Evolutionary conservation across 2,329 filamentous ascomycete species (phyloP).

Genomic region (Cladobotryum mycophilum): DNA sequence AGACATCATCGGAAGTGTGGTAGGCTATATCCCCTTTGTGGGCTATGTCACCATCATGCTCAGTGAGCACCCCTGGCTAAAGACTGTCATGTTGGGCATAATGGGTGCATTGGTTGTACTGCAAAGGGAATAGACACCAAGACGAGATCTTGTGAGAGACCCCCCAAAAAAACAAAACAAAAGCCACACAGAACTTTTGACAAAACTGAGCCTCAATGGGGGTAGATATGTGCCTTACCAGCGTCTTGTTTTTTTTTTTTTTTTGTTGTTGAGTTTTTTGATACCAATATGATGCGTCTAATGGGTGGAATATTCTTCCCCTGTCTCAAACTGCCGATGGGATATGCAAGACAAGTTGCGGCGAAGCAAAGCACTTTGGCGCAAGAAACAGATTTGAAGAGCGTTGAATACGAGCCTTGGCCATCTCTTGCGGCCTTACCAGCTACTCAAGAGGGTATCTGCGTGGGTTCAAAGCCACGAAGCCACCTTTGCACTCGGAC

Average conservation of each 20-base stretch:
- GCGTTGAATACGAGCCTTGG: too few species aligned
- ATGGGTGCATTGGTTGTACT: slow-evolving; percentile 94
- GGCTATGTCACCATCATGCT: slow-evolving; percentile 96
- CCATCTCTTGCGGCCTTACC: too few species aligned
- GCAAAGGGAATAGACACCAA: slow-evolving; percentile 65
- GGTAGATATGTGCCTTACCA: neutral
- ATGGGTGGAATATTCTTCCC: neutral
- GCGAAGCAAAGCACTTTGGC: too few species aligned
- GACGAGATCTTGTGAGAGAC: neutral
- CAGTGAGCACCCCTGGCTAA: slow-evolving; percentile 93
- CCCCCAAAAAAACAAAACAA: slow-evolving; percentile 8
- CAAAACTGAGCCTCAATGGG: neutral
- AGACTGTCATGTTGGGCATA: slow-evolving; percentile 86
- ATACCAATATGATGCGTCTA: neutral
- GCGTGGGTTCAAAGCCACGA: too few species aligned
- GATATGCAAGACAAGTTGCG: too few species aligned
- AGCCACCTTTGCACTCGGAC: too few species aligned
- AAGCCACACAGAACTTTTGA: neutral
- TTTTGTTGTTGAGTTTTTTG: neutral
- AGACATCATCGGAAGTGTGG: slow-evolving; percentile 89
- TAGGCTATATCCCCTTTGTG: slow-evolving; percentile 88
- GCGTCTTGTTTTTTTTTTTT: neutral
- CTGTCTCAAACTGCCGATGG: too few species aligned
- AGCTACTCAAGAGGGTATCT: too few species aligned
- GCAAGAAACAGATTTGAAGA: too few species aligned